A percentile compares a stretch with the other conserved stretches of the same genome.
phyloP scores from a whole-genome alignment of 345 rosid genomes.

The Camelina laxa region DNA sequence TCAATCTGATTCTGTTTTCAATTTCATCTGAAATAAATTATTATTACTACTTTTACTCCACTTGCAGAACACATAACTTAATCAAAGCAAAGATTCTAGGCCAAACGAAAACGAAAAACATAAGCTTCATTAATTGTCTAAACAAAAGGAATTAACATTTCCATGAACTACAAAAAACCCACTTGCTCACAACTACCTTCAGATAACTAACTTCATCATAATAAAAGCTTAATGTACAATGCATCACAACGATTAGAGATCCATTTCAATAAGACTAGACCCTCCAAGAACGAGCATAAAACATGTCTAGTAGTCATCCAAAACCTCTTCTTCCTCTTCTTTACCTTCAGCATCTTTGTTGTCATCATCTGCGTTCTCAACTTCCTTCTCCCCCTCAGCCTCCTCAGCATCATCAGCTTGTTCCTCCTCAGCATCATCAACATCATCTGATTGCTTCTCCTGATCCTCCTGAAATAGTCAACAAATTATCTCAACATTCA shows the following conservation, averaged over 20 bases:
- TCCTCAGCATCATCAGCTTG: constrained; percentile 35
- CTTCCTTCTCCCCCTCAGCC: not conserved
- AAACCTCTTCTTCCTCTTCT: constrained; percentile 48
- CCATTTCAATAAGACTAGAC: constrained; percentile 11
- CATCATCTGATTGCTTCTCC: constrained; percentile 15
- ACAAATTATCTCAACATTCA: not conserved
- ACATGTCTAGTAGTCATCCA: constrained; percentile 50
- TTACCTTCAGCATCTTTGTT: constrained; percentile 31
- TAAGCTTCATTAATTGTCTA: constrained; percentile 5
- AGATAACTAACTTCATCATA: constrained; percentile 3
- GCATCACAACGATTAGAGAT: not conserved
- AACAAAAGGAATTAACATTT: not conserved
- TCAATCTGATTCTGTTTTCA: constrained; percentile 20
- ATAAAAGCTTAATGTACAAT: constrained; percentile 33
- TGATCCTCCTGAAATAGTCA: constrained; percentile 47
- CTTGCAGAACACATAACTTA: not conserved
- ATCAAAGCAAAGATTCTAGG: not conserved
- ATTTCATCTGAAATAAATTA: constrained; percentile 21
- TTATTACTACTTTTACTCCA: not conserved
- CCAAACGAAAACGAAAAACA: not conserved
- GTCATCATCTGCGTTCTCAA: not conserved
- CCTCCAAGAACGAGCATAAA: not conserved
- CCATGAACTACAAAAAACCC: constrained; percentile 14
- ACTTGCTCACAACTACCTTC: constrained; percentile 16
- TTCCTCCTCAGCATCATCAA: constrained; percentile 46